Base-by-base conservation (phyloP, 2,329 filamentous ascomycete species). In the Ophiostoma ips region DNA sequence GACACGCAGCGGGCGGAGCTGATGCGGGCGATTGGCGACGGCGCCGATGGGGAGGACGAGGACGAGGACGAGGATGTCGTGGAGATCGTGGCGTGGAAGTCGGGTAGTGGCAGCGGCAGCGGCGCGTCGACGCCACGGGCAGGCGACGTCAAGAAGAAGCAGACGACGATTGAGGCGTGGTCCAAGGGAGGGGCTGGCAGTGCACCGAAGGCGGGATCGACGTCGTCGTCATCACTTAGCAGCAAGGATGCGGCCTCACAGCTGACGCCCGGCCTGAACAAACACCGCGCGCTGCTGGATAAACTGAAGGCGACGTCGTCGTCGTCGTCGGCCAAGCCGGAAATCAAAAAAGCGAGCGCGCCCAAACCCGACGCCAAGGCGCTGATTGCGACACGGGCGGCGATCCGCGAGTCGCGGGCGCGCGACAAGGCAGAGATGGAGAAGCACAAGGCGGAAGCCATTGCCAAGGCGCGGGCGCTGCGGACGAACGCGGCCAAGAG, bases 1-100 rank as follows among this genome's bases (percentile, higher is more conserved):
- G 76, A 78, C 34, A 81, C 84, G 51, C 88, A 96, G 61, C 87
- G 89, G 57, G 90, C 89, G 11, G 86, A 95, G 65, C 71, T 96
- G 34, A 67, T 80, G 47, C 74, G 78, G 58, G 78, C 76, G 9
- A 64, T 83, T 15, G 75, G 76, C 24, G 75, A 81, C 50, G 74
- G 77, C 5, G 70, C 74, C 41, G 76, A 79, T 31, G 68, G 74
- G 15, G 63, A 69, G 36, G 63, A 70, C 15, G 66, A 73, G 2
- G 43, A 31, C 13, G 48, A 15, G 8, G 40, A 43, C 7, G 40
- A 43, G 13, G 21, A 12, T 15, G 40, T 43, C 8, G 40, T 43
- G 9, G 49, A 56, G 47, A 54, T 56, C 3, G 36, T 57, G 1
- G 75, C 75, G 2, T 71, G 62, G 38, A 21, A 45, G 30, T 24